Evolutionary conservation across 306 rosid species (phyloP), one percentile per base, ranked within the genome.

Genomic region (Fagus sylvatica): DNA sequence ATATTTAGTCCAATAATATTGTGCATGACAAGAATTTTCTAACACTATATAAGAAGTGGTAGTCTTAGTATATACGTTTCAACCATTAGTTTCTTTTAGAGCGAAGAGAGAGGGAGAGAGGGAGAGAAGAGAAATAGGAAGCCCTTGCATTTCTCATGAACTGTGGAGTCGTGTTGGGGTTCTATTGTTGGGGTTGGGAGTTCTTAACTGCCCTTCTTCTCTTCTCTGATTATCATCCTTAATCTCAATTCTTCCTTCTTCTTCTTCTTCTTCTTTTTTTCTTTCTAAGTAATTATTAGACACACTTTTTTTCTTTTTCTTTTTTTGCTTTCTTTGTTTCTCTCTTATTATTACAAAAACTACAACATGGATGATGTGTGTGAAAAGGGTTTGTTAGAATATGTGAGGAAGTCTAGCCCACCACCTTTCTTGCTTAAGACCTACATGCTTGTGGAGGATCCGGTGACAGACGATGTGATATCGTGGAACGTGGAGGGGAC

Each of bases 201-300:
- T 94, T 94, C 94, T 92, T 94, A 90, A 94, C 96, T 62, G 95
- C 97, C 81, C 97, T 92, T 87, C 97, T 94, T 94, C 98, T 94
- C 81, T 93, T 91, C 89, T 90, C 91, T 16, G 41, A 77, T 82
- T 43, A 75, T 53, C 61, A 43, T 57, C 56, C 72, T 71, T 75
- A 65, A 51, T 67, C 74, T 19, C 28, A 22, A 22, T 22, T 22
- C 28, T 22, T 22, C 28, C 28, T 22, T 22, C 28, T 57, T 76
- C 69, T 79, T 22, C 43, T 34, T 65, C 49, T 30, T 67, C 48
- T 48, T 34, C 0, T 37, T 30, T 30, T 53, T 68, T 53, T 36
- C 60, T 69, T 69, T 28, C 32, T 7, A 37, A 39, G 49, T 16
- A 65, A 39, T 6, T 17, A n/a, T 2, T 33, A 5, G 17, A 4